A percentile compares a stretch with the other conserved stretches of the same genome.
Conservation (phyloP, 805 yeast genomes). For the Schwanniomyces yamadae region DNA sequence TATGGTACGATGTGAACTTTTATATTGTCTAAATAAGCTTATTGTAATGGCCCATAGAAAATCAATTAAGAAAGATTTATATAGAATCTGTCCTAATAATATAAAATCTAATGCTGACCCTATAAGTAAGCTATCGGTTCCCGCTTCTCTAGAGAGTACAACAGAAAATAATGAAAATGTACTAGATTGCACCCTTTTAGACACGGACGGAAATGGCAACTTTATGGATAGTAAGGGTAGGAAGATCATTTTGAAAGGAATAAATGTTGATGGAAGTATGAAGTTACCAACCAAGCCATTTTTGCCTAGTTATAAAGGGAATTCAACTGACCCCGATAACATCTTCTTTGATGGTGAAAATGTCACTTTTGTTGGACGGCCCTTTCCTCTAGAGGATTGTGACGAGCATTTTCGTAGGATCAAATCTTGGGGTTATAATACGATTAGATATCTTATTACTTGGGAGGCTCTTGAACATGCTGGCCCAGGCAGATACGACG, state of each 20-base stretch:
- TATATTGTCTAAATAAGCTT: no score
- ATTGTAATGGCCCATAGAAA: no score
- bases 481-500: conserved; percentile 84
- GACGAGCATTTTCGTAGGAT: conserved; percentile 65
- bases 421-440: conserved; percentile 79
- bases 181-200: conserved; percentile 21
- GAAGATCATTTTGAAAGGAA: conserved; percentile 68
- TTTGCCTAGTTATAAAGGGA: conserved; percentile 41
- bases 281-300: conserved; percentile 66
- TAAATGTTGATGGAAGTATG: conserved; percentile 73
- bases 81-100: no score
- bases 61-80: no score
- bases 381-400: conserved; percentile 75
- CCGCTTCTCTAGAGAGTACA: no score
- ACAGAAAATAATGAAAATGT: no score
- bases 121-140: no score
- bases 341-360: conserved; percentile 67
- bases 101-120: no score
- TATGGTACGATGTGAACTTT: no score
- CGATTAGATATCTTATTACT: conserved; percentile 70
- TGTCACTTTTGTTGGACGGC: conserved; percentile 81
- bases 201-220: conserved; percentile 44
- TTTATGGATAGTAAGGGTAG: conserved; percentile 60
- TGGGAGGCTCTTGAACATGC: conserved; percentile 93
- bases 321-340: conserved; percentile 33